Evolutionary conservation across 371 early-diverging fungal genomes (phyloP).

Genomic region (Batrachochytrium dendrobatidis): DNA sequence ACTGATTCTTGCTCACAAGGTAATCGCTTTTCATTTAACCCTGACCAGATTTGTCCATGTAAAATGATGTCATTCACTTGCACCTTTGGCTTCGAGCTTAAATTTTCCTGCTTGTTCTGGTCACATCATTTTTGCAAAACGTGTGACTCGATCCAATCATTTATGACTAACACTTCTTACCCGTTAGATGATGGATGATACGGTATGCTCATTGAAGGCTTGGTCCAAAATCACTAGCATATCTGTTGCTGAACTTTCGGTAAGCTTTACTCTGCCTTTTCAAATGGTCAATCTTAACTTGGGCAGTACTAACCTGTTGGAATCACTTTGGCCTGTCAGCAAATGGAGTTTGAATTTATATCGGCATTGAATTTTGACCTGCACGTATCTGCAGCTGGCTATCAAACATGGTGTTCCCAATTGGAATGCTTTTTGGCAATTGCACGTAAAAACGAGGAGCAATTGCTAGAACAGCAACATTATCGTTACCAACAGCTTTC

Average conservation of each 20-base stretch:
- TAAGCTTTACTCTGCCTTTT: background rate
- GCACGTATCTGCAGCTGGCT: background rate
- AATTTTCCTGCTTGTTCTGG: no score
- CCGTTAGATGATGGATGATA: background rate
- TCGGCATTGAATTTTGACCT: background rate
- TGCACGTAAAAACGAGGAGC: background rate
- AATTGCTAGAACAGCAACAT: no score
- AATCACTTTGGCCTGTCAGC: background rate
- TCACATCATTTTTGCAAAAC: no score
- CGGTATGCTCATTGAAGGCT: background rate
- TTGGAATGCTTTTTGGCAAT: background rate
- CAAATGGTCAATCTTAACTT: background rate
- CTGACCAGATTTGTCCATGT: background rate
- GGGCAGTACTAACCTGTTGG: background rate
- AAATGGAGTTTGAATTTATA: background rate
- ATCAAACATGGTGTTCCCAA: background rate
- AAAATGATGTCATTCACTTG: background rate
- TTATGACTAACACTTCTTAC: no score
- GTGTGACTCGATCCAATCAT: background rate
- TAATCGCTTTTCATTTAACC: background rate
- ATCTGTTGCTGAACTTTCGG: background rate
- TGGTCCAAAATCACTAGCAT: slow-evolving; percentile 1
- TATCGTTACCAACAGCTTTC: no score
- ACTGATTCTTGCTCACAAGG: slow-evolving; percentile 1
- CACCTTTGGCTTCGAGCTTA: background rate